Evolutionary conservation across 192 early-diverging fungal species (phyloP).

Genomic region (Rhizophagus sp.): DNA sequence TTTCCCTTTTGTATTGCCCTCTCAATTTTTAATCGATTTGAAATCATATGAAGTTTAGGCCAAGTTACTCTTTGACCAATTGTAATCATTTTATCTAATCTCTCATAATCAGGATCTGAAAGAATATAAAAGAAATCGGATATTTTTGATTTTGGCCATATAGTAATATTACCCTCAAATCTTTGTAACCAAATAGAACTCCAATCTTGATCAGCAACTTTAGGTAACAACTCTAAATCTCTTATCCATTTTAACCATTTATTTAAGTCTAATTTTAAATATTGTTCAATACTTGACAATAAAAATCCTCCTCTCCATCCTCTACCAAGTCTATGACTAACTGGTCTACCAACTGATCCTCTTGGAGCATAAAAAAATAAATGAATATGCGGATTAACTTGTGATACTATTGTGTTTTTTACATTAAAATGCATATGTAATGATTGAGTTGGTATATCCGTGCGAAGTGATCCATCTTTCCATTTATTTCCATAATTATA

Average conservation of each 20-base stretch:
- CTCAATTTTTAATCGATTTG: constrained; percentile 77
- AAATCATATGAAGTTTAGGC: constrained; percentile 80
- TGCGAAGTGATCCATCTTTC: constrained; percentile 87
- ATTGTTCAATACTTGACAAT: constrained; percentile 72
- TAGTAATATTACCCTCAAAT: constrained; percentile 87
- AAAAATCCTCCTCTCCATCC: constrained; percentile 91
- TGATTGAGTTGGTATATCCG: constrained; percentile 76
- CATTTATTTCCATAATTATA: constrained; percentile 76
- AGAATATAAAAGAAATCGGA: constrained; percentile 66
- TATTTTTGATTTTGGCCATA: constrained; percentile 65
- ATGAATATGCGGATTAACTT: constrained; percentile 88
- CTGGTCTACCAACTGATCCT: constrained; percentile 78
- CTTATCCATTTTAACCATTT: constrained; percentile 84
- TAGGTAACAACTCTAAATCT: constrained; percentile 80
- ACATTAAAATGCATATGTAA: constrained; percentile 83
- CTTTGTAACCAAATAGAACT: constrained; percentile 84
- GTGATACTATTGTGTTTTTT: constrained; percentile 80
- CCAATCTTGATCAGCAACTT: constrained; percentile 75
- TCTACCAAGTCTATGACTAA: constrained; percentile 63
- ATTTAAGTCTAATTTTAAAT: constrained; percentile 80
- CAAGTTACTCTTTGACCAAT: constrained; percentile 66
- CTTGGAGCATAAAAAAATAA: constrained; percentile 82
- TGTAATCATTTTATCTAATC: constrained; percentile 56
- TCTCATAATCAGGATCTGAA: constrained; percentile 62
- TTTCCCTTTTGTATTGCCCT: constrained; percentile 56